Evolutionary conservation across 164 flowering plant genomes (phyloP).

Genomic region (Chimonanthus salicifolius): DNA sequence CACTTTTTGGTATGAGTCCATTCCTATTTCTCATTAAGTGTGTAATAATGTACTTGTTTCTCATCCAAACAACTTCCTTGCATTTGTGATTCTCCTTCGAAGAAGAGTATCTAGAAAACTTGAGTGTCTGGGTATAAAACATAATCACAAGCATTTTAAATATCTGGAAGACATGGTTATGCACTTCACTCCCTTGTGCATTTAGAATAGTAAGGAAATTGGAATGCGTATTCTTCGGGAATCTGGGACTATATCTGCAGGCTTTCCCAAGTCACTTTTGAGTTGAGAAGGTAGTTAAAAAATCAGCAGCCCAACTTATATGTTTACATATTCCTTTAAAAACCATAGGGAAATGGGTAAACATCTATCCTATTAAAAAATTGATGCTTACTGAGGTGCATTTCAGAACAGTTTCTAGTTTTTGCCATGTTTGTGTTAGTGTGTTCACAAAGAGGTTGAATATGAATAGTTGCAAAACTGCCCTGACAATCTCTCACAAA

Average conservation of each 20-base stretch:
- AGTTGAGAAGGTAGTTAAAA: neutral
- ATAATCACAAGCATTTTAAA: neutral
- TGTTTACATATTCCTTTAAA: neutral
- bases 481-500: neutral
- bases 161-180: neutral
- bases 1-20: constrained; percentile 44
- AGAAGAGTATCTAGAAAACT: neutral
- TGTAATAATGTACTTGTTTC: neutral
- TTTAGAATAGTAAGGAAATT: neutral
- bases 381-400: no score
- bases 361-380: no score
- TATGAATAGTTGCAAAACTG: neutral
- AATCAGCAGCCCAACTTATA: neutral
- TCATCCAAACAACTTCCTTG: neutral
- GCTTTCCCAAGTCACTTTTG: neutral
- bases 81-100: neutral
- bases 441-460: neutral
- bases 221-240: neutral
- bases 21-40: neutral
- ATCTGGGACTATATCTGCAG: no score
- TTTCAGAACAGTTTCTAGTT: no score
- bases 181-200: neutral
- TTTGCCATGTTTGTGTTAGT: no score
- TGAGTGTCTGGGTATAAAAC: no score
- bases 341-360: no score